phyloP scores from a whole-genome alignment of 371 early-diverging fungal genomes.

The Mortierella sp. region DNA sequence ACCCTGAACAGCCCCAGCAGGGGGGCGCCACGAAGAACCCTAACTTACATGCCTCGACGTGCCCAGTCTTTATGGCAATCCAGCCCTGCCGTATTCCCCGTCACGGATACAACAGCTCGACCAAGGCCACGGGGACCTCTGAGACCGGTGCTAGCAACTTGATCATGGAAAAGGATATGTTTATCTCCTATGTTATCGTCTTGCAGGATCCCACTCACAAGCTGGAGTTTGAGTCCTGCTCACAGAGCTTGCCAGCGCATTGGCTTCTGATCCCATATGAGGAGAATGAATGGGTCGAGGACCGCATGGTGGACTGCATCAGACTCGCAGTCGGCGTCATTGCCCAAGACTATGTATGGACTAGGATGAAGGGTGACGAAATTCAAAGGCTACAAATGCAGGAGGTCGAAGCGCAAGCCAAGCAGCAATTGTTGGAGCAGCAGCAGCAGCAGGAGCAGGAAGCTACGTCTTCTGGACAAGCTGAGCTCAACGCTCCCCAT shows the following conservation, averaged over 20 bases:
- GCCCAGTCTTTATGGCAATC: conserved; percentile 75
- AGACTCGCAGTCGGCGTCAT: conserved; percentile 67
- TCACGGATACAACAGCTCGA: conserved; percentile 30
- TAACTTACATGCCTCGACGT: conserved; percentile 62
- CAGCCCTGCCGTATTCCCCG: conserved; percentile 65
- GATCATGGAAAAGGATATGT: conserved; percentile 48
- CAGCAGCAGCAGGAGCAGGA: conserved; percentile 29
- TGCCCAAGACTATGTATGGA: conserved; percentile 79
- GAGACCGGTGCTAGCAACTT: conserved; percentile 8
- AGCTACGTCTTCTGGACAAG: conserved; percentile 9
- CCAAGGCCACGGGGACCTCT: conserved; percentile 12
- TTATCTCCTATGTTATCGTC: conserved; percentile 63
- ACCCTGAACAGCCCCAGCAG: conserved; percentile 25
- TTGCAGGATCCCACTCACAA: conserved; percentile 73
- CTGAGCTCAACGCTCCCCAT: conserved; percentile 2
- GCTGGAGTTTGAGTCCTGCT: conserved; percentile 66
- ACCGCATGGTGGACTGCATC: conserved; percentile 69
- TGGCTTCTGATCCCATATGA: conserved; percentile 75
- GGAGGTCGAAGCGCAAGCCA: conserved; percentile 43
- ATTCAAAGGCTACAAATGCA: conserved; percentile 42
- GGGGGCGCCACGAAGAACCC: conserved; percentile 45
- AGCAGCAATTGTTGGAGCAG: conserved; percentile 26
- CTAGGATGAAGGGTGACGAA: conserved; percentile 66
- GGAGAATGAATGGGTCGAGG: conserved; percentile 79
- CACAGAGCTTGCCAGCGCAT: conserved; percentile 67